Conservation (phyloP, 208 protist genomes). For the Acanthamoeba healyi region DNA sequence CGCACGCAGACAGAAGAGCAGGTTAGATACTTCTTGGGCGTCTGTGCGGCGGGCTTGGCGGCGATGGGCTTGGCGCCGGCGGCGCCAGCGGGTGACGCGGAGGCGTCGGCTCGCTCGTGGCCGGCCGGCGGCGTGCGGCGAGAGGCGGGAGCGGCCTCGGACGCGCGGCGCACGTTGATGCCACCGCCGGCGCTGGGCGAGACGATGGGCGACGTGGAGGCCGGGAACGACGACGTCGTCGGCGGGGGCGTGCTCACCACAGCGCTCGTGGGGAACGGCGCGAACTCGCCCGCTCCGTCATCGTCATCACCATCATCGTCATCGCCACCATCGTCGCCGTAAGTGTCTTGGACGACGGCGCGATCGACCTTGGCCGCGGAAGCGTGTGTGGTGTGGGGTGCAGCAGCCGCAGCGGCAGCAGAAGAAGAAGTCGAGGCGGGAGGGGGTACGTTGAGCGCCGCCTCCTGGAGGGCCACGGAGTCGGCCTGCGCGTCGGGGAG, state of each 20-base stretch:
- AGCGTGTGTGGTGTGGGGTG: too few species aligned
- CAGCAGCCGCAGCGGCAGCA: background rate
- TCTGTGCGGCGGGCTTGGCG: background rate
- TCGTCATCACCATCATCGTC: too few species aligned
- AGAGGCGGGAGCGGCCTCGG: background rate
- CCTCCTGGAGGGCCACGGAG: background rate
- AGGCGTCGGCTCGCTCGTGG: background rate
- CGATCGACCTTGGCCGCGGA: too few species aligned
- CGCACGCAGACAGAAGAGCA: background rate
- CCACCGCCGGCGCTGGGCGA: background rate
- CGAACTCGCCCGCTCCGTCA: background rate
- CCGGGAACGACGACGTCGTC: background rate
- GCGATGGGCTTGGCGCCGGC: background rate
- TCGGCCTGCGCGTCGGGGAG: background rate
- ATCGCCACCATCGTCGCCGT: too few species aligned
- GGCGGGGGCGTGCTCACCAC: too few species aligned
- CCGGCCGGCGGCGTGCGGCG: background rate
- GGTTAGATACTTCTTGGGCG: background rate
- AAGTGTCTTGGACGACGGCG: too few species aligned
- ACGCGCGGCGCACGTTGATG: conserved; percentile 36
- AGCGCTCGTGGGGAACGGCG: background rate
- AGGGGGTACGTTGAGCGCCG: background rate
- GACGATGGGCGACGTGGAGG: background rate
- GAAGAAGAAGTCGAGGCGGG: background rate
- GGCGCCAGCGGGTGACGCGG: too few species aligned